Conservation (phyloP, 2,329 filamentous ascomycete genomes). For the Colletotrichum higginsianum region DNA sequence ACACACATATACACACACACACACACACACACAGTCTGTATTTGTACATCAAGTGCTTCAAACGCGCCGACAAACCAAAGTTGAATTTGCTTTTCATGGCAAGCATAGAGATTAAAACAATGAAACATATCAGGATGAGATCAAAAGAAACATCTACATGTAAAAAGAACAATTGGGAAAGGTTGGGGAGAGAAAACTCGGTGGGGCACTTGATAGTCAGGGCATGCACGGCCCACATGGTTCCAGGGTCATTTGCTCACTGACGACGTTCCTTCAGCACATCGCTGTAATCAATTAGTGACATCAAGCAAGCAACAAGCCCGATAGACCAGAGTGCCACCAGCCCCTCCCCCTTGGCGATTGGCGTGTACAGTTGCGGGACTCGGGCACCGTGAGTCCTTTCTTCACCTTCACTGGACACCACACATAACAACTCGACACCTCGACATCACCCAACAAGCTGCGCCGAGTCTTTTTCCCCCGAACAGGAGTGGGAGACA, state of each 20-base stretch:
- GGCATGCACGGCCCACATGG: constrained; percentile 20
- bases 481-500: not conserved
- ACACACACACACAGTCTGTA: no score
- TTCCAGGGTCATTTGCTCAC: constrained; percentile 2
- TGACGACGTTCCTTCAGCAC: constrained; percentile 11
- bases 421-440: constrained; percentile 9
- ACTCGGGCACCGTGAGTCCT: constrained; percentile 25
- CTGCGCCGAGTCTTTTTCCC: constrained; percentile 16
- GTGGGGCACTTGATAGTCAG: constrained; percentile 3
- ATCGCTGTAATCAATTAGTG: constrained; percentile 32
- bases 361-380: constrained; percentile 24
- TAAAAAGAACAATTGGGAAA: not conserved
- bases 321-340: not conserved
- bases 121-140: no score
- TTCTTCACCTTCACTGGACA: constrained; percentile 5
- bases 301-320: constrained; percentile 32
- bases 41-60: no score
- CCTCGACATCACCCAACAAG: constrained; percentile 32
- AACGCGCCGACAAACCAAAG: no score
- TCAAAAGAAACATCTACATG: no score
- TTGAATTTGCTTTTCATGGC: no score
- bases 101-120: no score
- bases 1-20: no score
- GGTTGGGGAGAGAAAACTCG: constrained; percentile 2
- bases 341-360: constrained; percentile 5